Evolutionary conservation across 768 basidiomycete genomes (phyloP).

Genomic region (Agrocybe chaxingu): DNA sequence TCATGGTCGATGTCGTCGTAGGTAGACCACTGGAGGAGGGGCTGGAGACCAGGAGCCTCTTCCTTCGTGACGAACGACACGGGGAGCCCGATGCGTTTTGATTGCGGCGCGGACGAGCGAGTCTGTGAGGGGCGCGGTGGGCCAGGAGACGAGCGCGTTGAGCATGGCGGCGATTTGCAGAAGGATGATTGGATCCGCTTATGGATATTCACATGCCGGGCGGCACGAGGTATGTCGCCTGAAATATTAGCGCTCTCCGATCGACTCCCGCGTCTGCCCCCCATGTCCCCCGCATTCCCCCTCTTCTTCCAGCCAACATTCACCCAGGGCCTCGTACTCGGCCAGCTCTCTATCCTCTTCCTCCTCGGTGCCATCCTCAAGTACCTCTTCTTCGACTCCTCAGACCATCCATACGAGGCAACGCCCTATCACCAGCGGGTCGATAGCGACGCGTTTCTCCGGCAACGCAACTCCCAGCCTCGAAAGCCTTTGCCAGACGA

Average conservation of each 20-base stretch:
- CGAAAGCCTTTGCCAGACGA: conserved; percentile 24
- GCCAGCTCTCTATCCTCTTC: conserved; percentile 84
- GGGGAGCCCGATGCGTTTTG: conserved; percentile 18
- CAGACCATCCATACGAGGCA: conserved; percentile 51
- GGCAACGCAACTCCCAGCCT: conserved; percentile 29
- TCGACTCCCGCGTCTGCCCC: conserved; percentile 12
- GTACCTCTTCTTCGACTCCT: conserved; percentile 89
- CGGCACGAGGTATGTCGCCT: background rate
- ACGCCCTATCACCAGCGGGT: conserved; percentile 59
- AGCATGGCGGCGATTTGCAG: conserved; percentile 12
- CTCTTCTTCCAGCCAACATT: conserved; percentile 85
- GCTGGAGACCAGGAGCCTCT: conserved; percentile 8
- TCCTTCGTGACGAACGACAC: conserved; percentile 10
- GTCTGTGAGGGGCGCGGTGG: conserved; percentile 41
- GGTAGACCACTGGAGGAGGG: conserved; percentile 78
- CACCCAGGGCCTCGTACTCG: conserved; percentile 91
- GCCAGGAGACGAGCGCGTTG: conserved; percentile 41
- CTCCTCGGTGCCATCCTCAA: conserved; percentile 81
- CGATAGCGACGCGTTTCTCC: conserved; percentile 42
- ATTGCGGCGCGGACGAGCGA: conserved; percentile 43
- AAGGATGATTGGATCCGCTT: no score
- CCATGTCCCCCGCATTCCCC: conserved; percentile 56
- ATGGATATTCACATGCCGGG: background rate
- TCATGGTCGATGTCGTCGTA: conserved; percentile 89
- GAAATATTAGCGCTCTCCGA: conserved; percentile 2